Evolutionary conservation across 805 yeast genomes (phyloP).

Genomic region (Saccharomycopsis selenospora): DNA sequence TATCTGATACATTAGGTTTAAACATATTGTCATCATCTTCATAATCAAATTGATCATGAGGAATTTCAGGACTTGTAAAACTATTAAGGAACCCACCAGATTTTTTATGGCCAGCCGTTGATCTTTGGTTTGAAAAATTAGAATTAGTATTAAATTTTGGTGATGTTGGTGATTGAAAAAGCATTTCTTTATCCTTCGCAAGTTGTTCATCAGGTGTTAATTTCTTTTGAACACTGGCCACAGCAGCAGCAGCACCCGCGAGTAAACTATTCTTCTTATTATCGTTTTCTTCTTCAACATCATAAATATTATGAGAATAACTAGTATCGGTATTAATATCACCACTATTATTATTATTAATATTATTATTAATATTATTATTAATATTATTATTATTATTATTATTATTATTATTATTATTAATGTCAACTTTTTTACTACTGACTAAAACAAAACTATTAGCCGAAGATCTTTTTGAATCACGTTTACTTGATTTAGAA

Average conservation of each 20-base stretch:
- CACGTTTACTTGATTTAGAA: slow-evolving; percentile 4
- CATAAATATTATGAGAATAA: slow-evolving; percentile 9
- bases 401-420: background rate
- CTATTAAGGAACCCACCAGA: background rate
- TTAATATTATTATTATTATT: background rate
- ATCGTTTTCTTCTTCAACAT: slow-evolving; percentile 9
- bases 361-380: background rate
- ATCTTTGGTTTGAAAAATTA: background rate
- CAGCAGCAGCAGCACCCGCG: no score
- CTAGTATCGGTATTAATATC: slow-evolving; percentile 3
- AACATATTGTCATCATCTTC: no score
- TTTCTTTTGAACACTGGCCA: background rate
- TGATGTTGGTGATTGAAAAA: background rate
- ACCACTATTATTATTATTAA: background rate
- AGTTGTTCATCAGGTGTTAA: background rate
- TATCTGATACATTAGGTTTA: no score
- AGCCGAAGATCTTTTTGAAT: slow-evolving; percentile 2
- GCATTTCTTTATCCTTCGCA: background rate
- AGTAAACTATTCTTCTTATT: background rate
- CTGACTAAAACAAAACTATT: background rate
- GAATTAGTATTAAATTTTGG: background rate
- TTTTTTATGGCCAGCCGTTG: background rate
- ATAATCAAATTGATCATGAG: background rate
- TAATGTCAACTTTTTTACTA: background rate
- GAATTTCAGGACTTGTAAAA: background rate